phyloP scores from a whole-genome alignment of 2,329 filamentous ascomycete species.

The Colletotrichum godetiae region DNA sequence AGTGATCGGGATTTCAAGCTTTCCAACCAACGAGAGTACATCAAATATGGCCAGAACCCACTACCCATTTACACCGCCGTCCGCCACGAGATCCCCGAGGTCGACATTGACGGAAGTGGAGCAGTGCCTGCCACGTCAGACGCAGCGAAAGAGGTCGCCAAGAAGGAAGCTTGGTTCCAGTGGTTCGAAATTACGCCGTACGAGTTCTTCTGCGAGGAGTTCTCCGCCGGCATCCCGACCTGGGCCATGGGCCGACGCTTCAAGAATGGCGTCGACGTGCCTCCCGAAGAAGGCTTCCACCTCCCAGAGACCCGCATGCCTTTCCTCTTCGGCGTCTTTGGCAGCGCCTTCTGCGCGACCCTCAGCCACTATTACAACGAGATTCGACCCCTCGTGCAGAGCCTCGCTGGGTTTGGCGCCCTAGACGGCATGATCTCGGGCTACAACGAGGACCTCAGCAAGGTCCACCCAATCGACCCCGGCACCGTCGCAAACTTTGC shows the following conservation, averaged over 20 bases:
- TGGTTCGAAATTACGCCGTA: slow-evolving; percentile 98
- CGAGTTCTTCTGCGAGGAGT: slow-evolving; percentile 95
- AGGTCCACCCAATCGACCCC: slow-evolving; percentile 94
- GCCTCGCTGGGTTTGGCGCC: slow-evolving; percentile 78
- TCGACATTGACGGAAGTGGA: slow-evolving; percentile 57
- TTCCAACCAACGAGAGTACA: slow-evolving; percentile 83
- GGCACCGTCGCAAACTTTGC: slow-evolving; percentile 91
- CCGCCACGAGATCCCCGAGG: slow-evolving; percentile 88
- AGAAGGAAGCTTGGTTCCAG: slow-evolving; percentile 89
- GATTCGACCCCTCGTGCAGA: slow-evolving; percentile 82
- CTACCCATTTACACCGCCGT: slow-evolving; percentile 97
- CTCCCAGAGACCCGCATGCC: slow-evolving; percentile 88
- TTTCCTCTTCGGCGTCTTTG: slow-evolving; percentile 92
- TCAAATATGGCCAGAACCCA: slow-evolving; percentile 83
- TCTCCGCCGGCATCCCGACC: slow-evolving; percentile 90
- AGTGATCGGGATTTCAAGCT: slow-evolving; percentile 87
- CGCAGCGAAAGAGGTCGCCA: slow-evolving; percentile 62
- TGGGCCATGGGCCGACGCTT: slow-evolving; percentile 93
- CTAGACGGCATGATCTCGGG: slow-evolving; percentile 87
- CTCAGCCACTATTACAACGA: slow-evolving; percentile 97
- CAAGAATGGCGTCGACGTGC: slow-evolving; percentile 74
- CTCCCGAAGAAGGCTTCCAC: slow-evolving; percentile 73
- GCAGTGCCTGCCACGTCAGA: slow-evolving; percentile 51
- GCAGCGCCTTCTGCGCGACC: slow-evolving; percentile 95
- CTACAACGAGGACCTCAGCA: slow-evolving; percentile 81